Conservation (phyloP, 768 basidiomycete species). For the Mycena galopus region DNA sequence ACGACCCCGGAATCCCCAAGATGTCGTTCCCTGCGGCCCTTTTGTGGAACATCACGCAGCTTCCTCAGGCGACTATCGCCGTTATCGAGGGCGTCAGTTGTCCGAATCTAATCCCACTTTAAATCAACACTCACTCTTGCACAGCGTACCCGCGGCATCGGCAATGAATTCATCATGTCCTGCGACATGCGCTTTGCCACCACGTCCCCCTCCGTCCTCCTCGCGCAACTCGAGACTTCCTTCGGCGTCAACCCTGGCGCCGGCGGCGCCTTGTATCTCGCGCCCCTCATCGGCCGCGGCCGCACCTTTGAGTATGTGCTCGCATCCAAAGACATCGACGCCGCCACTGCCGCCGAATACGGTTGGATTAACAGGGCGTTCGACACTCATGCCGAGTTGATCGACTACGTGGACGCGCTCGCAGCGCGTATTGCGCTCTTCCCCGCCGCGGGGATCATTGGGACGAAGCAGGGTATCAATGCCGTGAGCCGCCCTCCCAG, state of each 20-base stretch:
- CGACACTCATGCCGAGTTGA: not conserved
- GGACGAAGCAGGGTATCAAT: constrained; percentile 10
- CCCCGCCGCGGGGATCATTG: constrained; percentile 8
- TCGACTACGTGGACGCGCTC: not conserved
- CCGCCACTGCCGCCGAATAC: not conserved
- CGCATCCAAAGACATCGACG: constrained; percentile 12
- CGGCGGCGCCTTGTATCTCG: too few relatives aligned
- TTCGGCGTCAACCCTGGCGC: constrained; percentile 9
- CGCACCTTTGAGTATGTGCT: constrained; percentile 15
- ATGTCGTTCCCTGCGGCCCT: too few relatives aligned
- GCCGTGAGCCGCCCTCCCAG: constrained; percentile 21
- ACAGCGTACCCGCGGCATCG: too few relatives aligned
- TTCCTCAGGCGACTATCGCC: not conserved
- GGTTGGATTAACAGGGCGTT: constrained; percentile 25
- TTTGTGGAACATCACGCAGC: too few relatives aligned
- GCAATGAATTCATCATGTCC: constrained; percentile 19
- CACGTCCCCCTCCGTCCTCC: constrained; percentile 10
- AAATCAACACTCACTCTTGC: too few relatives aligned
- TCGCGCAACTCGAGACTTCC: constrained; percentile 10
- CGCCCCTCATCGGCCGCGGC: constrained; percentile 21
- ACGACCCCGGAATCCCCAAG: too few relatives aligned
- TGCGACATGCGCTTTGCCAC: too few relatives aligned
- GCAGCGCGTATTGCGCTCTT: constrained; percentile 22
- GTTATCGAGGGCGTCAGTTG: not conserved
- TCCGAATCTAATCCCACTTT: too few relatives aligned